Evolutionary conservation across 202 grass and related monocot species (phyloP), one percentile per base, ranked within the genome.

Genomic region (Panicum virgatum): DNA sequence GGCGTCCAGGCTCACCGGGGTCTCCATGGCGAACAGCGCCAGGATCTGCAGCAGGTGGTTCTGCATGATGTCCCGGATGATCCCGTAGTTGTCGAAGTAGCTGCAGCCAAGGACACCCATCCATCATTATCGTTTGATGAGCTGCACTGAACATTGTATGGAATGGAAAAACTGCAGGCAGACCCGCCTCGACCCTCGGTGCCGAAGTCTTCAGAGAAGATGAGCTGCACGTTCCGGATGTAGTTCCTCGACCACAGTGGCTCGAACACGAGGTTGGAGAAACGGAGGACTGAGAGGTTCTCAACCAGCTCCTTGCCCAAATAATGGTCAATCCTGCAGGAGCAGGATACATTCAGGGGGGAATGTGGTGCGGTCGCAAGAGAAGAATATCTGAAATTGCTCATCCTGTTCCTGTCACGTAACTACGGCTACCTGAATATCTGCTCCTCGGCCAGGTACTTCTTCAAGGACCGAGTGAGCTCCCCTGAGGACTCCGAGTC

Each of bases 41-140:
- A 94, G 79, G 63, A 97, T 97, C 85, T 97, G 94, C 62, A 97
- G 62, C 79, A 97, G 76, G 83, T 97, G 94, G 82, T 97, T 97
- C 83, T 97, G 94, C 92, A 97, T 97, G 83, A 97, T 97, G 84
- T 97, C 94, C 22, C 94, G 82, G 77, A 97, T 94, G 89, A 97
- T 94, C 44, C 94, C 94, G 69, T 94, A 97, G 79, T 80, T 90
- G 78, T 97, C 90, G 65, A 97, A 97, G 76, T 97, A 97, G 38
- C 94, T 97, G 88, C 78, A 80, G 23, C 0, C 30, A 62, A 39
- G 1, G 14, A 5, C 4, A 5, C 9, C 20, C 40, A 5, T 22
- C 20, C 40, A 7, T 52, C 38, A 36, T 54, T 37, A 73, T 32
- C 73, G 13, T 11, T 7, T 75, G 56, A 64, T 74, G 16, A 47